Conservation (phyloP, 805 yeast species). For the Debaryomyces castellii region DNA sequence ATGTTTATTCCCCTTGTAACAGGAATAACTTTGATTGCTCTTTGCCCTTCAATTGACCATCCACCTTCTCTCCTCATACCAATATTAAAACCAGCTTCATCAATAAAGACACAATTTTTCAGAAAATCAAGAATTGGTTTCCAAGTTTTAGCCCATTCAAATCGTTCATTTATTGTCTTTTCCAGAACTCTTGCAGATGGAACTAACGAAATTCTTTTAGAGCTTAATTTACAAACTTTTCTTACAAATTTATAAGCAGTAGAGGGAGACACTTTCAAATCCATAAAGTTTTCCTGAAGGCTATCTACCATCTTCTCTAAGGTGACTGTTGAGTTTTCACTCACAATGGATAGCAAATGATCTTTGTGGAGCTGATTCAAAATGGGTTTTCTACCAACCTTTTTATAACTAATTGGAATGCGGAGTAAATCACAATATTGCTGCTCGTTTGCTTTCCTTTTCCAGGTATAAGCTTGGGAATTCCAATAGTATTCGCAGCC, state of each 20-base stretch:
- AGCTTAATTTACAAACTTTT: background rate
- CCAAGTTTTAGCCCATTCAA: background rate
- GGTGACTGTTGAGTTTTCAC: background rate
- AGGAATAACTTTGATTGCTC: background rate
- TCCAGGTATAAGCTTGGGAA: background rate
- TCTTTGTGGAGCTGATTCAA: constrained; percentile 1
- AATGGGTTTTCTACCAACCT: background rate
- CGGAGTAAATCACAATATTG: background rate
- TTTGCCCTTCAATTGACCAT: background rate
- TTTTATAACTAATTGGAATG: background rate
- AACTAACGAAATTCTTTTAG: background rate
- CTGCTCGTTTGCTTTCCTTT: background rate
- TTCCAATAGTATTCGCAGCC: background rate
- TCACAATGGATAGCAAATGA: background rate
- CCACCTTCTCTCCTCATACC: constrained; percentile 1
- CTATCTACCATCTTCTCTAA: background rate
- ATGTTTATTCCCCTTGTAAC: background rate
- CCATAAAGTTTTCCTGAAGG: background rate
- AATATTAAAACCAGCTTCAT: background rate
- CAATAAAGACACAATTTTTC: constrained; percentile 1
- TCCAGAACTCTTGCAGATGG: constrained; percentile 1
- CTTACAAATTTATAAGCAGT: background rate
- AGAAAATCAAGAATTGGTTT: background rate
- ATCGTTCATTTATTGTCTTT: background rate
- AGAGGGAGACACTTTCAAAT: background rate